Conservation (phyloP, 345 rosid genomes). For the Combretum micranthum region DNA sequence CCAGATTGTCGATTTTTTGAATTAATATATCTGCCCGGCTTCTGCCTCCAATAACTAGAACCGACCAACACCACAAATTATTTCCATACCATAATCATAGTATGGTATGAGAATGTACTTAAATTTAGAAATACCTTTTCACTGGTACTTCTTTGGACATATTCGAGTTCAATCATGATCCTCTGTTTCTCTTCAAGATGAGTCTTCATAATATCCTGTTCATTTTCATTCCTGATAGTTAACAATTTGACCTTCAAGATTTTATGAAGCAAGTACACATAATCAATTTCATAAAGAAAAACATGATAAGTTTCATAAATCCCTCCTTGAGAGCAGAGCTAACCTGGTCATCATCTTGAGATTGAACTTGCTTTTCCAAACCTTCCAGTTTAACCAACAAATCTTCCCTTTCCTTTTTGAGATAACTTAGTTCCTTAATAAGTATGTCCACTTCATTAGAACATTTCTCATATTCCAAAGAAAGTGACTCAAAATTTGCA, state of each 20-base stretch:
- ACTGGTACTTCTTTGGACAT: conserved; percentile 10
- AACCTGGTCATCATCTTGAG: conserved; percentile 33
- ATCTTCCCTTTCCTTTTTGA: conserved; percentile 39
- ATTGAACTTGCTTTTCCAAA: conserved; percentile 15
- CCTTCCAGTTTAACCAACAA: conserved; percentile 24
- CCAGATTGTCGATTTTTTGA: conserved; percentile 28
- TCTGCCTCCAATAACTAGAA: conserved; percentile 37
- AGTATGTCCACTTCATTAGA: conserved; percentile 23
- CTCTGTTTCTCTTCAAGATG: conserved; percentile 24
- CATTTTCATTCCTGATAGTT: conserved; percentile 10
- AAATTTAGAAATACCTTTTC: conserved; percentile 18
- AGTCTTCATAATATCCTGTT: conserved; percentile 27
- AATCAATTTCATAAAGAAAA: neutral
- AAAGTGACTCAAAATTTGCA: conserved; percentile 22
- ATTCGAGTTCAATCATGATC: conserved; percentile 13
- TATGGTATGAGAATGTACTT: too few species aligned
- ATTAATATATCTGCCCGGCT: conserved; percentile 30
- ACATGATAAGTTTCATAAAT: neutral
- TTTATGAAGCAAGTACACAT: neutral
- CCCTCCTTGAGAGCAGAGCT: conserved; percentile 6
- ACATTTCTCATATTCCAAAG: conserved; percentile 33
- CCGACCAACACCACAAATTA: conserved; percentile 3
- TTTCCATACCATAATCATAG: neutral
- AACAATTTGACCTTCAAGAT: conserved; percentile 23
- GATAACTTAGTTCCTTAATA: conserved; percentile 30